Evolutionary conservation across 108 stramenopile species (phyloP), one percentile per base, ranked within the genome.

Genomic region (Nitzschia putrida): DNA sequence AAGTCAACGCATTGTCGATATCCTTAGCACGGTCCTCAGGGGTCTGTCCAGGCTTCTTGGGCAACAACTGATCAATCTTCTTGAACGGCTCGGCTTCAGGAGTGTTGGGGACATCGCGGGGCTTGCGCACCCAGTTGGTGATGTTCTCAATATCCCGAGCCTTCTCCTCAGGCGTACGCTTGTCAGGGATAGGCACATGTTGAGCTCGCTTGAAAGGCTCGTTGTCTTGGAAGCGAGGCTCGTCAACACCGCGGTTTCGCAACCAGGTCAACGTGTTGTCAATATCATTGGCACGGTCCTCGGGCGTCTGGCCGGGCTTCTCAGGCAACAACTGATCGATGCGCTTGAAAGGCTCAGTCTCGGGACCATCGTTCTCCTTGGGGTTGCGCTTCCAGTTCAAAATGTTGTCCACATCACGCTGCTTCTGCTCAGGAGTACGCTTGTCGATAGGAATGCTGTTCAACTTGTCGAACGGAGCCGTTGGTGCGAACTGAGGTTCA

Each of bases 1-100:
- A 81, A 24, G 64, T 67, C 42, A 74, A 54, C 10, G 73, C 79
- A 60, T 55, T 70, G 37, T 74, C 73, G 51, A 80, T 59, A 18
- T 80, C 79, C 24, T 61, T 60, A 26, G 78, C 78, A 24, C 71
- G 55, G 18, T 68, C 59, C 40, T 80, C 73, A 3, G 63, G 69
- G 34, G 26, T 70, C 47, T 70, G 69, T 6, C 57, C 57, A 21
- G 49, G 49, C 61, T 72, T 72, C 26, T 53, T 47, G 24, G 71
- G 71, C 21, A 72, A 43, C 29, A 64, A 40, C 61, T 72, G 71
- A 34, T 72, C 71, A 42, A 72, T 63, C 25, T 42, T 37, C 42
- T 43, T 40, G 61, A 72, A 72, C n/a, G n/a, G n/a, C 7, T 4
- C 57, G 25, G 44, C 9, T 13, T 44, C 44, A 44, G 13, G 11